A percentile compares a stretch with the other conserved stretches of the same genome.
Evolutionary conservation across 495 filamentous ascomycete species (phyloP).

Genomic region (Aspergillus sparsus): DNA sequence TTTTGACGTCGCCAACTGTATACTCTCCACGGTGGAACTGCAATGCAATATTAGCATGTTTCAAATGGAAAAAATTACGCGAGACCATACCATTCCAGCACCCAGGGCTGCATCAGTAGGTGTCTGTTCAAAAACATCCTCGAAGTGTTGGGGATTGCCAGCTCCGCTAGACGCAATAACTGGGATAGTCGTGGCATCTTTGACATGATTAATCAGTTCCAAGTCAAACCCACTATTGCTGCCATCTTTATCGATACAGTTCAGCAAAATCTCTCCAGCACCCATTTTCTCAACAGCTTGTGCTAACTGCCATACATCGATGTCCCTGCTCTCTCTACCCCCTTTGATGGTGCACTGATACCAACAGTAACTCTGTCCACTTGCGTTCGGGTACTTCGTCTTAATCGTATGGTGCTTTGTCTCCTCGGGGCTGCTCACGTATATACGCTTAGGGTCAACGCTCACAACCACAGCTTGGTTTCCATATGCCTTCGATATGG

Average conservation of each 20-base stretch:
- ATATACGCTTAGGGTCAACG: conserved; percentile 89
- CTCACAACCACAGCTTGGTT: conserved; percentile 97
- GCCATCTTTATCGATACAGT: conserved; percentile 97
- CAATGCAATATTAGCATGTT: conserved; percentile 21
- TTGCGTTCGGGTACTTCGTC: conserved; percentile 67
- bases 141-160: conserved; percentile 85
- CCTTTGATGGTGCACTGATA: conserved; percentile 98
- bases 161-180: conserved; percentile 96
- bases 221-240: conserved; percentile 94
- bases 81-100: conserved; percentile 77
- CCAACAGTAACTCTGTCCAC: conserved; percentile 86
- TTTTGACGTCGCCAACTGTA: conserved; percentile 93
- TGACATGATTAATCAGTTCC: conserved; percentile 86
- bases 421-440: conserved; percentile 68
- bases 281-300: conserved; percentile 95
- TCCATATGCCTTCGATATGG: conserved; percentile 89
- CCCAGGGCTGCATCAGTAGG: conserved; percentile 89
- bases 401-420: conserved; percentile 78
- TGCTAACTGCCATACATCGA: conserved; percentile 86
- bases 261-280: conserved; percentile 88
- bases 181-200: conserved; percentile 79
- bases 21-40: conserved; percentile 94
- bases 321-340: conserved; percentile 83
- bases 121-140: conserved; percentile 84
- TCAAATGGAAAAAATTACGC: conserved; percentile 8